These are phyloP conservation scores for Arthrobotrys iridis DNA, from an alignment of 2,329 filamentous ascomycete species.

Conservation along the genomic window DNA sequence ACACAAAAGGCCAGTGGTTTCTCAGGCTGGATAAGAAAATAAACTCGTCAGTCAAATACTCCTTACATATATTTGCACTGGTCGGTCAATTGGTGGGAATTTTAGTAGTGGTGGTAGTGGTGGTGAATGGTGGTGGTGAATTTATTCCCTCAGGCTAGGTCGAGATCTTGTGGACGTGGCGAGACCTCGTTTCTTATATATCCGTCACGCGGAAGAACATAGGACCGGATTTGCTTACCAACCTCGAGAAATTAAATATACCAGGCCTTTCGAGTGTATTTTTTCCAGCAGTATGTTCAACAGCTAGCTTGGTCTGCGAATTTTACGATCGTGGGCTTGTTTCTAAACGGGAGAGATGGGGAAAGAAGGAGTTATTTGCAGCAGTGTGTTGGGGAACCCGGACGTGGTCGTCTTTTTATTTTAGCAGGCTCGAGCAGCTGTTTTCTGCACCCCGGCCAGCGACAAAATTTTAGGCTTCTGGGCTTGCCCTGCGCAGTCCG, in stretches of 20 bases:
- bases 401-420: conserved; percentile 51
- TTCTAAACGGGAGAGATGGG: conserved; percentile 5
- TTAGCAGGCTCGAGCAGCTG: conserved; percentile 26
- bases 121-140: conserved; percentile 3
- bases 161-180: conserved; percentile 21
- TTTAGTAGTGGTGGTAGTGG: not conserved
- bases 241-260: conserved; percentile 11
- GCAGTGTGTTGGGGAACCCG: conserved; percentile 43
- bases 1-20: conserved; percentile 14
- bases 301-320: not conserved
- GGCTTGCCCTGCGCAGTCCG: conserved; percentile 8
- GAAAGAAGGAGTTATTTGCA: conserved; percentile 20
- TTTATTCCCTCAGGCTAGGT: conserved; percentile 29
- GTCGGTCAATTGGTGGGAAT: conserved; percentile 28
- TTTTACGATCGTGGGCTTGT: conserved; percentile 5
- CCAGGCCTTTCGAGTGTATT: not conserved
- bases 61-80: conserved; percentile 1
- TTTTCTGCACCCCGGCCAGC: conserved; percentile 34
- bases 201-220: not conserved
- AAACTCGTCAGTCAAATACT: conserved; percentile 19
- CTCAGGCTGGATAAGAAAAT: conserved; percentile 17
- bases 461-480: conserved; percentile 33
- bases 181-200: conserved; percentile 14
- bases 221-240: conserved; percentile 16
- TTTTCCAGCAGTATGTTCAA: not conserved